Evolutionary conservation across 345 rosid species (phyloP).

Genomic region (Gossypium arboreum): DNA sequence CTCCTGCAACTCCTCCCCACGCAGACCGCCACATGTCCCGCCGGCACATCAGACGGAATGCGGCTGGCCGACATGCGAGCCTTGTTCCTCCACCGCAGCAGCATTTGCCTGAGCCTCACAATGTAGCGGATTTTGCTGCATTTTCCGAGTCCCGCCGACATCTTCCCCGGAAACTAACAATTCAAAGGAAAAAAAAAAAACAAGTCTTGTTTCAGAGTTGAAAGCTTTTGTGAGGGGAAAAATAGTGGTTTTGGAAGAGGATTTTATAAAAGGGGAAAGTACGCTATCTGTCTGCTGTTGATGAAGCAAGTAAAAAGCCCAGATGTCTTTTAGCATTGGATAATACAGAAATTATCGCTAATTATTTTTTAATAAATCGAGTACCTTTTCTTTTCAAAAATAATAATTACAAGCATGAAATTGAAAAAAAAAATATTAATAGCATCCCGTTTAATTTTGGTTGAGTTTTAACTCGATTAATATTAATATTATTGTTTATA

Average conservation of each 20-base stretch:
- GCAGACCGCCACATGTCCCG: conserved; percentile 84
- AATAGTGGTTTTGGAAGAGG: background rate
- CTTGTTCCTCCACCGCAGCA: conserved; percentile 83
- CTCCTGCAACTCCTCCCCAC: conserved; percentile 66
- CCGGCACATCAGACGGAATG: conserved; percentile 78
- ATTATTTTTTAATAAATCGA: background rate
- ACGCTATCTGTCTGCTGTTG: conserved; percentile 32
- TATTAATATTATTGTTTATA: too few relatives aligned
- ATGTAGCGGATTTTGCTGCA: conserved; percentile 95
- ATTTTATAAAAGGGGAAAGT: conserved; percentile 37
- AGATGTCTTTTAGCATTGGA: background rate
- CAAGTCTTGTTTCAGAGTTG: background rate
- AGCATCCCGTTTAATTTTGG: too few relatives aligned
- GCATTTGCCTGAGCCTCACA: conserved; percentile 86
- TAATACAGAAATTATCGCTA: background rate
- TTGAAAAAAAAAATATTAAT: too few relatives aligned
- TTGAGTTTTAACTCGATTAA: too few relatives aligned
- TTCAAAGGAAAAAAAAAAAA: background rate
- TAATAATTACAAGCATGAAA: too few relatives aligned
- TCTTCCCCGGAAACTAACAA: conserved; percentile 22
- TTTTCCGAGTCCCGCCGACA: conserved; percentile 66
- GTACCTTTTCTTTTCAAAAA: too few relatives aligned
- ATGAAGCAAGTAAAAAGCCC: background rate
- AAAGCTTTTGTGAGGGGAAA: background rate
- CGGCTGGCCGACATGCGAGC: conserved; percentile 57